Base-by-base conservation (phyloP, 192 early-diverging fungal genomes). In the Coemansia sp. region DNA sequence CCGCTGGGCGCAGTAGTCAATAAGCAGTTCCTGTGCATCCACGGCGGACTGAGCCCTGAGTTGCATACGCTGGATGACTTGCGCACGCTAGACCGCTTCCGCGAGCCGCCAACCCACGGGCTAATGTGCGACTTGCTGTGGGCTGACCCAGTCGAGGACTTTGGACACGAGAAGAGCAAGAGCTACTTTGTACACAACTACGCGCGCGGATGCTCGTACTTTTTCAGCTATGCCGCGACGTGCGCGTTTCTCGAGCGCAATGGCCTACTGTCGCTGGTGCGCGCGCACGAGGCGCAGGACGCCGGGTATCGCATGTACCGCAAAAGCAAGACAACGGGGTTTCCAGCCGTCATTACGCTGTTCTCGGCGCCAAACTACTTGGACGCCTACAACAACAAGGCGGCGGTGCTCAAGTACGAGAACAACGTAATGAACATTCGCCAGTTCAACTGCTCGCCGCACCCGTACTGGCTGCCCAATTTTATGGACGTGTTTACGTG, bases 381-480 rank as follows among this genome's bases (percentile, higher is more conserved):
- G 41, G 97, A 97, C 74, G 92, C 97, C 11, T 98, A 98, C 84
- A 97, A 97, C 85, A 98, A 98, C 88, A 98, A 98, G 85, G 97
- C 96, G 42, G 97, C 97, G 27, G 93, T 98, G 27, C 80, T 98
- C 44, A 98, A 98, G 76, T 98, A 98, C 77, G 97, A 98, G 81
- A 96, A 97, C 86, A 98, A 98, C 67, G 94, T 98, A 38, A 97
- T 99, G 95, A 99, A 99, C 87, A 99, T 99, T 80, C 91, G 97
- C 51, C 95, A 98, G 78, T 91, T 90, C 80, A 95, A 95, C 80
- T 94, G 90, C 74, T 95, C 94, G 20, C 94, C 97, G 38, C 96
- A 99, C 73, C 95, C 97, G 44, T 99, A 99, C 85, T 97, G 96
- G 96, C 79, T 99, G 67, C 97, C 96, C 34, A 97, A 99, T 84